A percentile compares a stretch with the other conserved stretches of the same genome.
phyloP scores from a whole-genome alignment of 2,329 filamentous ascomycete genomes.

The Cercospora berteroae region DNA sequence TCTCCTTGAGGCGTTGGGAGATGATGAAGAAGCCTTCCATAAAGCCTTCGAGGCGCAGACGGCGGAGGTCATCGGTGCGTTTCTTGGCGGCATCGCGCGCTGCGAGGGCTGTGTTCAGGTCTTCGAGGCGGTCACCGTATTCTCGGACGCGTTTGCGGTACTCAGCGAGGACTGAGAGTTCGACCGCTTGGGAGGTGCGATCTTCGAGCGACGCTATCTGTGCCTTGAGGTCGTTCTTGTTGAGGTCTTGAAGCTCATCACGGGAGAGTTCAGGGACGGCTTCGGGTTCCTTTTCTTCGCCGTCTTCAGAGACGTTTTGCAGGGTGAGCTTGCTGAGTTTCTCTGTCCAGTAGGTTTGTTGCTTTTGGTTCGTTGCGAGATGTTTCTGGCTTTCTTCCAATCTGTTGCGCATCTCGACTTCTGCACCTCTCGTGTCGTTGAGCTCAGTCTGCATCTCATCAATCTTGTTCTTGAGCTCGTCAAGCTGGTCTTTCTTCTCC shows the following conservation, averaged over 20 bases:
- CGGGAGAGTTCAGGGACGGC: constrained; percentile 77
- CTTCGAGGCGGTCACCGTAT: constrained; percentile 74
- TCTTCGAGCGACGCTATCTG: constrained; percentile 67
- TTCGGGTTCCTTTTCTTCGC: constrained; percentile 54
- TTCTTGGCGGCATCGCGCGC: constrained; percentile 86
- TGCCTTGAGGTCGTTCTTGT: constrained; percentile 61
- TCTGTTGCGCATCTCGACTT: constrained; percentile 98
- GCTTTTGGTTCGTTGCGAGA: constrained; percentile 79
- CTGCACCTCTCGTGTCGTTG: constrained; percentile 81
- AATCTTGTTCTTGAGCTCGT: constrained; percentile 75
- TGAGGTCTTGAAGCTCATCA: constrained; percentile 63
- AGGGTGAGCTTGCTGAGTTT: constrained; percentile 81
- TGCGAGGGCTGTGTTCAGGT: constrained; percentile 73
- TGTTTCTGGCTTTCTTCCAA: constrained; percentile 94
- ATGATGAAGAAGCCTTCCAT: constrained; percentile 97
- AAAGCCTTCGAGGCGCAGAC: constrained; percentile 88
- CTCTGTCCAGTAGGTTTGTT: constrained; percentile 80
- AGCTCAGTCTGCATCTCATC: constrained; percentile 83
- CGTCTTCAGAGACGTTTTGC: constrained; percentile 67
- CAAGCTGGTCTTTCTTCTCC: constrained; percentile 76
- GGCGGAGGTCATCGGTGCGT: constrained; percentile 86
- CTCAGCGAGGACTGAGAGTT: constrained; percentile 82
- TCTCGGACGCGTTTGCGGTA: constrained; percentile 85
- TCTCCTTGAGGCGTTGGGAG: constrained; percentile 92
- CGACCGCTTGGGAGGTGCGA: constrained; percentile 81